A percentile compares a stretch with the other conserved stretches of the same genome.
phyloP scores from a whole-genome alignment of 768 basidiomycete species.

The Collybiopsis luxurians region DNA sequence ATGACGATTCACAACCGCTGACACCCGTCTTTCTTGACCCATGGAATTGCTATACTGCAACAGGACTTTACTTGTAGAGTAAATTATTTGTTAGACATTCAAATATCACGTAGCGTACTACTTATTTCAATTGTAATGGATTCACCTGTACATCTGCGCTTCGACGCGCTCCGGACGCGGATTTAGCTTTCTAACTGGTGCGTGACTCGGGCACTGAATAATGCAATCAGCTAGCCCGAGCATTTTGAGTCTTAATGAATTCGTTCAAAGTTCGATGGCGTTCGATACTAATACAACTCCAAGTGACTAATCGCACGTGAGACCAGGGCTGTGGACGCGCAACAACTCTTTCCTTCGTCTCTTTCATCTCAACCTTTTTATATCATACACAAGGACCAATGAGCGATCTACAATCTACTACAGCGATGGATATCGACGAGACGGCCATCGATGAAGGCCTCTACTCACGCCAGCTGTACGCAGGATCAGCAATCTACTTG shows the following conservation, averaged over 20 bases:
- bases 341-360: background rate
- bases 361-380: background rate
- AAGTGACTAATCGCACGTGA: background rate
- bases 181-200: too few relatives aligned
- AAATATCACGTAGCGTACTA: too few relatives aligned
- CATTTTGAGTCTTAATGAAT: too few relatives aligned
- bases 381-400: background rate
- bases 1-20: too few relatives aligned
- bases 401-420: conserved; percentile 9
- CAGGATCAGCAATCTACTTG: conserved; percentile 16
- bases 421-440: conserved; percentile 84
- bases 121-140: too few relatives aligned
- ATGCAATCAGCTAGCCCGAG: too few relatives aligned
- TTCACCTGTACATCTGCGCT: too few relatives aligned
- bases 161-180: too few relatives aligned
- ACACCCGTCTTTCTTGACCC: conserved; percentile 1
- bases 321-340: background rate
- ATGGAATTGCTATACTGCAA: background rate
- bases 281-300: background rate
- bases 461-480: conserved; percentile 92
- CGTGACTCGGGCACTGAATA: too few relatives aligned
- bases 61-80: too few relatives aligned
- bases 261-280: conserved; percentile 1
- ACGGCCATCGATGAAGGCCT: conserved; percentile 89
- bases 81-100: too few relatives aligned